A percentile compares a stretch with the other conserved stretches of the same genome.
Conservation (phyloP, 2,329 filamentous ascomycete species). For the Trematosphaeria pertusa region DNA sequence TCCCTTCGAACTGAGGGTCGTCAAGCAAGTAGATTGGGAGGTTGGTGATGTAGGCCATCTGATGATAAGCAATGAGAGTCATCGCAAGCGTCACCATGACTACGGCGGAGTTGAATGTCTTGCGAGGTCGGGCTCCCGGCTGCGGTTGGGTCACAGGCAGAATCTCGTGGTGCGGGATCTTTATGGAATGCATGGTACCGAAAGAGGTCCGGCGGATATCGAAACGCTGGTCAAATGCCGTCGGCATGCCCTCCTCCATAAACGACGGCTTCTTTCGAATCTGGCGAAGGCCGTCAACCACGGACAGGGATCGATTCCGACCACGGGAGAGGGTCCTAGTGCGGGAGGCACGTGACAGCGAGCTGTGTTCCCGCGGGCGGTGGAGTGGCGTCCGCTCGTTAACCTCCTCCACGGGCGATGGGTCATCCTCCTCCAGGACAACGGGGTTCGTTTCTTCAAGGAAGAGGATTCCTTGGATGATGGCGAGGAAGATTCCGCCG, state of each 20-base stretch:
- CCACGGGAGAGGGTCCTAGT: slow-evolving; percentile 35
- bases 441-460: slow-evolving; percentile 91
- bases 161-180: slow-evolving; percentile 34
- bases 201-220: slow-evolving; percentile 46
- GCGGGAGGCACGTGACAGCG: slow-evolving; percentile 33
- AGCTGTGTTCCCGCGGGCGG: slow-evolving; percentile 38
- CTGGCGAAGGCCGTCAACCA: slow-evolving; percentile 38
- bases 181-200: slow-evolving; percentile 47
- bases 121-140: slow-evolving; percentile 21
- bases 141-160: slow-evolving; percentile 24
- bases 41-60: slow-evolving; percentile 89
- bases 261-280: slow-evolving; percentile 46
- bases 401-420: slow-evolving; percentile 69
- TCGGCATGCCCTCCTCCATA: slow-evolving; percentile 45
- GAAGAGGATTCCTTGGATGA: slow-evolving; percentile 77
- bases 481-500: slow-evolving; percentile 75
- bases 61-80: slow-evolving; percentile 87
- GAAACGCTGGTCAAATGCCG: slow-evolving; percentile 40
- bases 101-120: slow-evolving; percentile 68
- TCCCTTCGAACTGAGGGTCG: slow-evolving; percentile 50
- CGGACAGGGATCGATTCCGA: slow-evolving; percentile 36
- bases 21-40: slow-evolving; percentile 93
- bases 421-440: slow-evolving; percentile 45
- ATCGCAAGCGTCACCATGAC: slow-evolving; percentile 80
- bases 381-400: slow-evolving; percentile 70